Conservation (phyloP, 306 rosid genomes). For the Sechiopsis laciniata region DNA sequence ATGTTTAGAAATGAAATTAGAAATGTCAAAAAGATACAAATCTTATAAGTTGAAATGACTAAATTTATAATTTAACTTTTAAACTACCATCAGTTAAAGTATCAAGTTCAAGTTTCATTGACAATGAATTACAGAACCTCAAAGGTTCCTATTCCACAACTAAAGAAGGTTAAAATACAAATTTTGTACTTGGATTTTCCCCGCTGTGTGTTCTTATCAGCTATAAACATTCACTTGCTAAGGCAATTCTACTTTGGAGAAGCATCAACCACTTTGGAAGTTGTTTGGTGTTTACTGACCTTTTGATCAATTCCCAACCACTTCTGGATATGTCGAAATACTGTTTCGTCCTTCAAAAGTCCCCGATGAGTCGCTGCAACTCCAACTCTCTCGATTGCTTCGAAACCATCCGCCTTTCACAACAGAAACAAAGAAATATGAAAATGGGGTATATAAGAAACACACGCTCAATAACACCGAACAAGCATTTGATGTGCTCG, state of each 20-base stretch:
- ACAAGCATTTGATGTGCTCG: neutral
- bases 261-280: constrained; percentile 60
- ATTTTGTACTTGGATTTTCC: constrained; percentile 4
- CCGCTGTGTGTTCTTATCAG: neutral
- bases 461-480: neutral
- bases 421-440: constrained; percentile 10
- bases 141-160: too few species aligned
- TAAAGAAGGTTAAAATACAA: neutral
- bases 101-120: neutral
- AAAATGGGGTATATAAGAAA: neutral
- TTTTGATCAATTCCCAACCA: constrained; percentile 64
- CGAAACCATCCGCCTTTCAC: constrained; percentile 76
- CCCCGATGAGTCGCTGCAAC: constrained; percentile 59
- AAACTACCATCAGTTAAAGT: neutral
- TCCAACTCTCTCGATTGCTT: constrained; percentile 65
- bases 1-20: too few species aligned
- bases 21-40: too few species aligned
- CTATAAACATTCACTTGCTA: neutral
- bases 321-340: constrained; percentile 43
- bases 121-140: neutral
- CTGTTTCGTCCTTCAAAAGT: constrained; percentile 44
- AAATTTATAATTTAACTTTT: neutral
- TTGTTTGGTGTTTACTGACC: constrained; percentile 37
- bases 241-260: constrained; percentile 25
- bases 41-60: too few species aligned